phyloP scores from a whole-genome alignment of 352 stramenopile genomes.

The Phytophthora aleatoria region DNA sequence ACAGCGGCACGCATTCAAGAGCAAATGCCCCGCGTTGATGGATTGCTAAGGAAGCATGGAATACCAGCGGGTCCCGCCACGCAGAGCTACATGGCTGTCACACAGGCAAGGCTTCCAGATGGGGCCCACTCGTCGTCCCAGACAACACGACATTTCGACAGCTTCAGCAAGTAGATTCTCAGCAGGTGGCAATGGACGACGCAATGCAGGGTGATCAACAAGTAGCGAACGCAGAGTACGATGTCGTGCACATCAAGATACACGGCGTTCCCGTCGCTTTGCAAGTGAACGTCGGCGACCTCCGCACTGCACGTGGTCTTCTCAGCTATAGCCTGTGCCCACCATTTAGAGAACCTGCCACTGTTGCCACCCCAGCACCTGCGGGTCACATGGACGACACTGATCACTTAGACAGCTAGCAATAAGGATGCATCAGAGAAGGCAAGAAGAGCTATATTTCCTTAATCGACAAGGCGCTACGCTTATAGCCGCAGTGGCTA shows the following conservation, averaged over 20 bases:
- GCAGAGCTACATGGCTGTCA: background rate
- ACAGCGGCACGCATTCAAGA: background rate
- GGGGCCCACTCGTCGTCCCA: background rate
- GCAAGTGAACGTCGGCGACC: background rate
- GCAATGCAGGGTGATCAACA: background rate
- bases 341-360: background rate
- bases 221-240: background rate
- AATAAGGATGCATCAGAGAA: background rate
- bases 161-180: background rate
- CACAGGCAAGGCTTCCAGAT: background rate
- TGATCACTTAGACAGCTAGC: background rate
- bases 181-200: background rate
- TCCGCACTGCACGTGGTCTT: background rate
- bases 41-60: background rate
- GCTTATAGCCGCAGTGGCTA: background rate
- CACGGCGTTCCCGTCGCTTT: background rate
- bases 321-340: background rate
- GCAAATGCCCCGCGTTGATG: background rate
- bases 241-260: background rate
- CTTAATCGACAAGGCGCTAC: background rate
- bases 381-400: background rate
- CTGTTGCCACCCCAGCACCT: background rate
- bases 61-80: background rate
- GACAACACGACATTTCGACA: background rate
- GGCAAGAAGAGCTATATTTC: background rate